These are phyloP conservation scores for Mrakiaceae sp. DNA, from an alignment of 1,284 basidiomycete species.

Conservation along the genomic window DNA sequence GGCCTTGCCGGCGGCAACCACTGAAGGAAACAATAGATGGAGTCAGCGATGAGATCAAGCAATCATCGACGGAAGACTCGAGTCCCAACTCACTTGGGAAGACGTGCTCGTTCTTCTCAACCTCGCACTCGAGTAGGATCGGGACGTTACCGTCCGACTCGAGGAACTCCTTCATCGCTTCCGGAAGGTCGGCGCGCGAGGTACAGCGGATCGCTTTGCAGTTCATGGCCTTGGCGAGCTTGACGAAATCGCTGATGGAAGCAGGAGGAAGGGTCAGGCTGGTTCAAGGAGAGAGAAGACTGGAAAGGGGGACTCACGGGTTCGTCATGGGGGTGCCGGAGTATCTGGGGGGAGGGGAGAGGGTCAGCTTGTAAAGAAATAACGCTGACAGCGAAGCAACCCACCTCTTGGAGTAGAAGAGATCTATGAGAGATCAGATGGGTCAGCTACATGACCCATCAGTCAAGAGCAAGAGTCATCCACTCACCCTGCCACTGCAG, in stretches of 20 bases:
- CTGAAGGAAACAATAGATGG: background rate
- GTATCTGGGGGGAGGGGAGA: slow-evolving; percentile 37
- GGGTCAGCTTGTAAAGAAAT: too few relatives aligned
- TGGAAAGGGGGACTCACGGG: slow-evolving; percentile 37
- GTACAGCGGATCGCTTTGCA: slow-evolving; percentile 77
- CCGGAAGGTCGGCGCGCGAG: slow-evolving; percentile 62
- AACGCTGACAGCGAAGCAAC: too few relatives aligned
- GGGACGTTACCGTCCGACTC: slow-evolving; percentile 82
- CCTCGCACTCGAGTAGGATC: slow-evolving; percentile 79
- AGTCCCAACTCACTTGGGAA: too few relatives aligned
- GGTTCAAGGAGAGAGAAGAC: too few relatives aligned
- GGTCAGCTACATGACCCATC: too few relatives aligned
- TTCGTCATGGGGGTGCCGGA: slow-evolving; percentile 90
- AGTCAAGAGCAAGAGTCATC: too few relatives aligned
- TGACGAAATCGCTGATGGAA: slow-evolving; percentile 55
- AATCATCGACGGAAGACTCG: slow-evolving; percentile 21
- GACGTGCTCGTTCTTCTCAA: slow-evolving; percentile 69
- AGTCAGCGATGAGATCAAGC: background rate
- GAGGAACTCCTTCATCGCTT: slow-evolving; percentile 97
- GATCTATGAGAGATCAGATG: slow-evolving; percentile 39
- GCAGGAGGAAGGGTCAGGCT: too few relatives aligned
- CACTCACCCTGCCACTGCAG: slow-evolving; percentile 72
- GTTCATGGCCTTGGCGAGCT: slow-evolving; percentile 78
- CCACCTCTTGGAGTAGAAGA: slow-evolving; percentile 78
- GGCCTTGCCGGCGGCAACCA: slow-evolving; percentile 78